Percentiles rank a stretch among this genome's conserved stretches.
These are phyloP conservation scores for Diaporthe amygdali DNA, from an alignment of 2,329 filamentous ascomycete genomes.

Conservation along the genomic window DNA sequence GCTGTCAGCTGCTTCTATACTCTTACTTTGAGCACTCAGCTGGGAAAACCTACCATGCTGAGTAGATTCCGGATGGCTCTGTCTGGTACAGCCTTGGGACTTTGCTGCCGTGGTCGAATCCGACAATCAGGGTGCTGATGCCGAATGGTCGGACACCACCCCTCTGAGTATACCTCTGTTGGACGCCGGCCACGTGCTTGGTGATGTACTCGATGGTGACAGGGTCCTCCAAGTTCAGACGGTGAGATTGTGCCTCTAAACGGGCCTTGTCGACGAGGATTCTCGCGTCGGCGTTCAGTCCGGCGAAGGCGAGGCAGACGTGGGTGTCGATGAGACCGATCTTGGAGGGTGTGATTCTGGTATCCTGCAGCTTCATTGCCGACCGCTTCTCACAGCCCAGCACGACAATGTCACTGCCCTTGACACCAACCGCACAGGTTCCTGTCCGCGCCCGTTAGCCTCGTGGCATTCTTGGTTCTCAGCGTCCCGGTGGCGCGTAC, in stretches of 20 bases:
- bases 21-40: conserved; percentile 24
- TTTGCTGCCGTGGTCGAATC: conserved; percentile 94
- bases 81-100: conserved; percentile 94
- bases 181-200: conserved; percentile 96
- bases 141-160: conserved; percentile 98
- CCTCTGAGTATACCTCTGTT: conserved; percentile 98
- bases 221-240: conserved; percentile 95
- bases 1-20: conserved; percentile 10
- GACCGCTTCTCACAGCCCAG: conserved; percentile 98
- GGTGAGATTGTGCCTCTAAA: conserved; percentile 95
- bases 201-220: conserved; percentile 99
- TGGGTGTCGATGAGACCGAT: conserved; percentile 96
- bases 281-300: conserved; percentile 95
- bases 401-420: conserved; percentile 92
- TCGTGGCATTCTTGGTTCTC: background rate
- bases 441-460: conserved; percentile 53
- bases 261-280: conserved; percentile 98
- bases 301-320: conserved; percentile 95
- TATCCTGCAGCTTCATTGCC: conserved; percentile 99
- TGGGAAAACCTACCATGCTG: conserved; percentile 76
- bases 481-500: conserved; percentile 51
- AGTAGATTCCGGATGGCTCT: conserved; percentile 99
- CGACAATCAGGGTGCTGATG: conserved; percentile 96
- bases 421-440: conserved; percentile 97
- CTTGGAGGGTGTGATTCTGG: conserved; percentile 97